Conservation (phyloP, 2,329 filamentous ascomycete genomes). For the Raffaelea deltoideospora region DNA sequence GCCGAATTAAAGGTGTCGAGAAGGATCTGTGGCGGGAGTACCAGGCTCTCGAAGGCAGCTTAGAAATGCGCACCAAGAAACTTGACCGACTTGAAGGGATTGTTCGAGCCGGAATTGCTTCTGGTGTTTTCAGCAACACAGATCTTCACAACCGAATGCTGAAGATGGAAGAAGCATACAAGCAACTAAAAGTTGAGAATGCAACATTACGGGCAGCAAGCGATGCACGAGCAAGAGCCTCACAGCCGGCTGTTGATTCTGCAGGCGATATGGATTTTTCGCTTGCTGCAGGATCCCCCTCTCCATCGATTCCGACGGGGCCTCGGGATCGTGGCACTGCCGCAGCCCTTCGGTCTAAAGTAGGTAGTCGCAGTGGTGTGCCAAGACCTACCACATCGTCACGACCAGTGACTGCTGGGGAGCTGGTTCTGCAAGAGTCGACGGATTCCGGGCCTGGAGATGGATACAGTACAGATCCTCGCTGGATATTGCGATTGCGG, state of each 20-base stretch:
- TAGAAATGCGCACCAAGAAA: slow-evolving; percentile 68
- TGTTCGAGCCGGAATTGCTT: slow-evolving; percentile 48
- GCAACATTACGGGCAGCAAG: slow-evolving; percentile 52
- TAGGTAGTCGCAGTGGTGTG: slow-evolving; percentile 9
- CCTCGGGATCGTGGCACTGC: slow-evolving; percentile 27
- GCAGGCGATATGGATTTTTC: slow-evolving; percentile 16
- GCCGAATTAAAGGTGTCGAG: slow-evolving; percentile 72
- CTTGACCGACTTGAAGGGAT: slow-evolving; percentile 76
- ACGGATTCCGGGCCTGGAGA: too few relatives aligned
- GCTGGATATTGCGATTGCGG: slow-evolving; percentile 72
- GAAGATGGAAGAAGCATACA: slow-evolving; percentile 44
- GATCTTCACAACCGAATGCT: slow-evolving; percentile 30
- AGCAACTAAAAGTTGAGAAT: slow-evolving; percentile 49
- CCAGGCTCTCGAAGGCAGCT: slow-evolving; percentile 64
- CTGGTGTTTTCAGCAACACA: slow-evolving; percentile 24
- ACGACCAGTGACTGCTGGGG: slow-evolving; percentile 11
- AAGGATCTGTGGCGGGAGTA: slow-evolving; percentile 85
- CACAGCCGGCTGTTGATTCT: slow-evolving; percentile 22
- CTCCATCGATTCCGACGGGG: slow-evolving; percentile 37
- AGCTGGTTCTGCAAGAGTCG: slow-evolving; percentile 11
- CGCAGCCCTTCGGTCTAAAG: slow-evolving; percentile 6
- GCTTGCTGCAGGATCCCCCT: slow-evolving; percentile 28
- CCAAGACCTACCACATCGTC: slow-evolving; percentile 9
- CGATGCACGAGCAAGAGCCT: slow-evolving; percentile 38
- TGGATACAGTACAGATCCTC: slow-evolving; percentile 53